Evolutionary conservation across 1,284 basidiomycete species (phyloP), one percentile per base, ranked within the genome.

Genomic region (Tylopilus orsonianus): DNA sequence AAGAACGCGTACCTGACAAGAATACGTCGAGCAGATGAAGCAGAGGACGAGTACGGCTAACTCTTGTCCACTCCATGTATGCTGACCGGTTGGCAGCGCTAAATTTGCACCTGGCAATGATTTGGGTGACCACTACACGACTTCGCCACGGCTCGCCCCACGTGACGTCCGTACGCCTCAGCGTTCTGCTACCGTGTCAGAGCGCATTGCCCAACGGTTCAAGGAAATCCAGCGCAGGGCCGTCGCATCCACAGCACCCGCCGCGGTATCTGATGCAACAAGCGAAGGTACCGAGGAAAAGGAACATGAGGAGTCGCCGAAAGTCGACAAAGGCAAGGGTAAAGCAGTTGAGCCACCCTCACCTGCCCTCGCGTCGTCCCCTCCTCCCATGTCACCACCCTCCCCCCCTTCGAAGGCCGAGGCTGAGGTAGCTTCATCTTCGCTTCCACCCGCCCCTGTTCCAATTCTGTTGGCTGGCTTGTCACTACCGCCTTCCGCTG

Each of bases 21-120:
- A 69, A 83, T 80, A 0, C 80, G 89, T 44, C 77, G 79, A 30
- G 91, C 91, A 4, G 92, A 95, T 56, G 92, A 95, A 63, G 85
- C 87, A 23, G 91, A 93, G 62, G 92, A 95, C 65, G 91, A 94
- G 91, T 94, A 69, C 62, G 87, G 72, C 16, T 30, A 27, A 16
- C 37, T 39, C 41, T 49, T 43, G 26, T 42, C 38, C 48, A 19
- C 19, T 44, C 65, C 14, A 14, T 33, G 5, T 26, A 24, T 36
- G 19, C 48, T 56, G 16, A 60, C 18, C 24, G 38, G 35, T 46
- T 39, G 29, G 9, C 50, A 90, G 91, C 65, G 88, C 81, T 40
- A 90, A 90, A 62, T 94, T 94, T 60, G 89, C 90, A 5, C 91
- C 91, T 2, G 82, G 77, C 58, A 74, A 71, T 55, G 75, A 74